These are phyloP conservation scores for Wallemia mellicola DNA, from an alignment of 1,284 basidiomycete species.

Conservation along the genomic window DNA sequence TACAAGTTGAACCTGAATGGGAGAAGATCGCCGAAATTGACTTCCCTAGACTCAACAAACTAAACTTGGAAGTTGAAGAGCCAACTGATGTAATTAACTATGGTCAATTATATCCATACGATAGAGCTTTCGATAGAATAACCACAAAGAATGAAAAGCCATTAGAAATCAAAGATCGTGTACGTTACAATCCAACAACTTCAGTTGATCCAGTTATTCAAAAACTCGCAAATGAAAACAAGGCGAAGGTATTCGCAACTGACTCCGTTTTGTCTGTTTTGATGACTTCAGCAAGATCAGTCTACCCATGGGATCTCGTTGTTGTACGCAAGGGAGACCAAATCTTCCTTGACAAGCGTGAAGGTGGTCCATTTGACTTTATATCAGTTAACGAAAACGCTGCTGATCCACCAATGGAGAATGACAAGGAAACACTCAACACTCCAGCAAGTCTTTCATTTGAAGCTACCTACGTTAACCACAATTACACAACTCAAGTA, in stretches of 20 bases:
- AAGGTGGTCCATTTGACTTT: conserved; percentile 84
- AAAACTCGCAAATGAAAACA: conserved; percentile 47
- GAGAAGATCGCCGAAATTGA: conserved; percentile 87
- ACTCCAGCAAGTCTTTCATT: conserved; percentile 74
- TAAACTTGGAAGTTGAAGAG: conserved; percentile 70
- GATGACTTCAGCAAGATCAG: conserved; percentile 81
- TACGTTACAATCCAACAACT: conserved; percentile 90
- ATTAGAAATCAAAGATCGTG: conserved; percentile 70
- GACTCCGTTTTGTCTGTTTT: conserved; percentile 85
- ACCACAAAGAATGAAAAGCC: conserved; percentile 74
- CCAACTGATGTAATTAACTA: conserved; percentile 57
- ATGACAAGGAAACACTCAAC: conserved; percentile 53
- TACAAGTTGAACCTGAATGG: conserved; percentile 78
- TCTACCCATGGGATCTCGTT: conserved; percentile 98
- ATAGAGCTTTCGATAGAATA: conserved; percentile 82
- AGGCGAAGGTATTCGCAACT: conserved; percentile 68
- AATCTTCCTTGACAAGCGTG: conserved; percentile 91
- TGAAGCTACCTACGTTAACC: conserved; percentile 96
- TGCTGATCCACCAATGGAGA: conserved; percentile 53
- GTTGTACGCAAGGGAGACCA: conserved; percentile 75
- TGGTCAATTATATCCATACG: conserved; percentile 74
- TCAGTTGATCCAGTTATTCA: conserved; percentile 90
- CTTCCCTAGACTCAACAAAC: conserved; percentile 70
- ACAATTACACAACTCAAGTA: conserved; percentile 92
- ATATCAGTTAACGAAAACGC: conserved; percentile 98